Evolutionary conservation across 2,329 filamentous ascomycete genomes (phyloP).

Genomic region (Epichloe brachyelytri): DNA sequence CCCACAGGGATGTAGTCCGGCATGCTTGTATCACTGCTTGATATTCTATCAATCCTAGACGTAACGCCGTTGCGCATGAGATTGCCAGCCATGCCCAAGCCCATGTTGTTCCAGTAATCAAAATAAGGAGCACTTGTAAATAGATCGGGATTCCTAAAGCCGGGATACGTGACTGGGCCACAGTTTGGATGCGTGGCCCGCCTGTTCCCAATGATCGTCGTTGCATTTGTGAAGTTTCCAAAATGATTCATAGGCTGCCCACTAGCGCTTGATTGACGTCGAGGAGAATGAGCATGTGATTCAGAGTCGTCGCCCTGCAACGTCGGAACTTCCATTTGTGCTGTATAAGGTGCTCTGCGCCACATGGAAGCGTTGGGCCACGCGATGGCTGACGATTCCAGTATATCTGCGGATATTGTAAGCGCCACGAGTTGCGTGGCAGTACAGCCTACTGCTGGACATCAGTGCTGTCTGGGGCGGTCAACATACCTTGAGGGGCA

Average conservation of each 20-base stretch:
- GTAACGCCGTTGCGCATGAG: conserved; percentile 5
- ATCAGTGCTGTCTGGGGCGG: not conserved
- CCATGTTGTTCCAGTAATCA: conserved; percentile 15
- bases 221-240: not conserved
- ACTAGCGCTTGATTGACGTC: conserved; percentile 16
- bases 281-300: conserved; percentile 52
- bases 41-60: conserved; percentile 10
- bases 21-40: conserved; percentile 29
- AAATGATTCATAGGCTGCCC: not conserved
- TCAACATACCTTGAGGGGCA: conserved; percentile 55
- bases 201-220: not conserved
- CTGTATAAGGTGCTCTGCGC: conserved; percentile 33
- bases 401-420: conserved; percentile 36
- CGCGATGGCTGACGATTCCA: conserved; percentile 61
- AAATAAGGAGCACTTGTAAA: conserved; percentile 15
- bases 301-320: conserved; percentile 34
- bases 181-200: conserved; percentile 7
- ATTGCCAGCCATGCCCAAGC: conserved; percentile 8
- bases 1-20: conserved; percentile 22
- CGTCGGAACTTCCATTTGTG: conserved; percentile 27
- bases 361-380: conserved; percentile 69
- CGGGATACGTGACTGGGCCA: not conserved
- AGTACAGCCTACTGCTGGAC: not conserved
- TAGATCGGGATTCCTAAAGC: conserved; percentile 7
- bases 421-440: not conserved